Conservation (phyloP, 345 rosid species). For the Trapa incisa region DNA sequence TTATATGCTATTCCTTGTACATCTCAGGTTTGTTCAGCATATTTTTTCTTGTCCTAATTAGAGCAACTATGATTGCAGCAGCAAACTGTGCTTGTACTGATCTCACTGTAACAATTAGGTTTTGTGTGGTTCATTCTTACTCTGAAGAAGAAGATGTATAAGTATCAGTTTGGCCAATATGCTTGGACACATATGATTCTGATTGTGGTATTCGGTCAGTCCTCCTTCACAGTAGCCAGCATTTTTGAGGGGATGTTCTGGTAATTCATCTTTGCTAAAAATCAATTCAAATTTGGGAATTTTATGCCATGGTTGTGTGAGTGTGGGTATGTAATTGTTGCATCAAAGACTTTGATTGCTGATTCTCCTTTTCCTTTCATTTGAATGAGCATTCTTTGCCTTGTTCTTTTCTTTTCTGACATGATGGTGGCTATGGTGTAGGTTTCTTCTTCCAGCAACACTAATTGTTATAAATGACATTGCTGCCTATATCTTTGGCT, state of each 20-base stretch:
- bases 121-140: conserved; percentile 98
- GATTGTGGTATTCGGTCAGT: conserved; percentile 87
- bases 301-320: neutral
- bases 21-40: conserved; percentile 54
- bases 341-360: neutral
- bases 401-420: neutral
- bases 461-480: conserved; percentile 88
- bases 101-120: conserved; percentile 30
- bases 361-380: neutral
- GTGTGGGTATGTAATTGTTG: neutral
- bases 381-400: neutral
- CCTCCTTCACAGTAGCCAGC: conserved; percentile 96
- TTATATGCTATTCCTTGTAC: conserved; percentile 68
- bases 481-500: conserved; percentile 78
- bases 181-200: conserved; percentile 99
- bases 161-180: conserved; percentile 98
- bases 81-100: neutral
- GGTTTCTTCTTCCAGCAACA: conserved; percentile 99
- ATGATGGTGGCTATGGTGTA: conserved; percentile 19
- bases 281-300: neutral
- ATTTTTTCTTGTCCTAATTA: neutral
- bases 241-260: conserved; percentile 98
- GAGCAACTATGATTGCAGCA: neutral
- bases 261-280: conserved; percentile 17
- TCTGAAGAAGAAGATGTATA: conserved; percentile 93